phyloP scores from a whole-genome alignment of 805 yeast genomes.

The Tanozyma kutaoensis region DNA sequence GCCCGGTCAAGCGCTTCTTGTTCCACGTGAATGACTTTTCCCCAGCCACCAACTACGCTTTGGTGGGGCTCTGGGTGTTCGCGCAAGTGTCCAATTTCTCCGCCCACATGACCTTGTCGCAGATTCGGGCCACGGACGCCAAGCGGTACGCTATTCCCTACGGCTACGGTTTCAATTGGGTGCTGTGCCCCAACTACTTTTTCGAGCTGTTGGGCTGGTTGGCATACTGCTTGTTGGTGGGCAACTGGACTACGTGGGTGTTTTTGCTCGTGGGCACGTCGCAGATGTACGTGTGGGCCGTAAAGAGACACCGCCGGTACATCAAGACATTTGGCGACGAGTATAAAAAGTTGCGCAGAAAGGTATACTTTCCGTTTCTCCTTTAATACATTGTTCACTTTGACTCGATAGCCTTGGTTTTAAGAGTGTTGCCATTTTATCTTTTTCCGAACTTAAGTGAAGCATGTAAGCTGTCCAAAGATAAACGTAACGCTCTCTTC shows the following conservation, averaged over 20 bases:
- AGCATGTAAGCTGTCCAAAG: too few species aligned
- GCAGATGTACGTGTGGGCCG: constrained; percentile 91
- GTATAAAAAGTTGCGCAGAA: constrained; percentile 68
- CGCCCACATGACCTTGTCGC: constrained; percentile 56
- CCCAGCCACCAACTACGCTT: constrained; percentile 12
- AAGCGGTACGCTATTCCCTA: constrained; percentile 56
- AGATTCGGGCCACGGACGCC: constrained; percentile 38
- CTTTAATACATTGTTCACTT: not conserved
- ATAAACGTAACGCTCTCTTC: too few species aligned
- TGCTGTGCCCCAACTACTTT: constrained; percentile 90
- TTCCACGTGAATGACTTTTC: constrained; percentile 34
- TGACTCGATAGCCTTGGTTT: too few species aligned
- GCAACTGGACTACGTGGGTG: constrained; percentile 64
- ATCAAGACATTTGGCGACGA: constrained; percentile 57
- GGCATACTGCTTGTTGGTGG: constrained; percentile 51
- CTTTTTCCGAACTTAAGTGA: too few species aligned
- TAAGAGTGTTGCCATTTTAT: too few species aligned
- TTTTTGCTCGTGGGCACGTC: constrained; percentile 58
- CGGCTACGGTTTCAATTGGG: constrained; percentile 71
- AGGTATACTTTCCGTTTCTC: constrained; percentile 62
- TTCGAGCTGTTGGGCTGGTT: constrained; percentile 78
- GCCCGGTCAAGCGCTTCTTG: constrained; percentile 12
- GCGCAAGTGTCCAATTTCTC: constrained; percentile 64
- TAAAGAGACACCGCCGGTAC: constrained; percentile 65
- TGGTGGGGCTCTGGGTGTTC: constrained; percentile 33